These are phyloP conservation scores for Arthroderma uncinatum DNA, from an alignment of 2,329 filamentous ascomycete species.

Conservation along the genomic window DNA sequence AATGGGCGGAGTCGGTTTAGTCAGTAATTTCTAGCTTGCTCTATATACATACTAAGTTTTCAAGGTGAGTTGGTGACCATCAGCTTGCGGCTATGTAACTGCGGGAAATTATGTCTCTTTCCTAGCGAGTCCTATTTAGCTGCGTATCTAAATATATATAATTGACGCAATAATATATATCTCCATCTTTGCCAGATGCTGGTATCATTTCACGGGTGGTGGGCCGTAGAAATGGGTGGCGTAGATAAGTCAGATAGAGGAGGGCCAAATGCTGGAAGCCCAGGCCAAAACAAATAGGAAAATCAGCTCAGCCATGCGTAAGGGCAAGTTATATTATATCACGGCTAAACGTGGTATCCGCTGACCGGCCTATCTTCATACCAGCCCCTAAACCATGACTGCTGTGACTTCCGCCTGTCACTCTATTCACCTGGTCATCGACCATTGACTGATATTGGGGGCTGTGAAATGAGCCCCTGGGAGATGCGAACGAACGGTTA, in stretches of 20 bases:
- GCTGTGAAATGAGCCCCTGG: conserved; percentile 2
- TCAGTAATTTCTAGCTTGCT: too few relatives aligned
- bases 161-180: background rate
- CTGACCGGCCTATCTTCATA: conserved; percentile 14
- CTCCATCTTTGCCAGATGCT: background rate
- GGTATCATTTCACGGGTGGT: background rate
- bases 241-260: background rate
- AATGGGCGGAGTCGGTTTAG: too few relatives aligned
- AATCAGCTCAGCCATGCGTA: background rate
- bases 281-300: background rate
- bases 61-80: too few relatives aligned
- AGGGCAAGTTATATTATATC: background rate
- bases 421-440: background rate
- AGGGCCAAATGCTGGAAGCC: background rate
- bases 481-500: background rate
- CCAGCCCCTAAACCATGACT: conserved; percentile 14
- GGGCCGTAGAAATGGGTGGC: background rate
- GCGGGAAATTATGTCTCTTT: too few relatives aligned
- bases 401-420: background rate
- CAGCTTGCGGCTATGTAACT: too few relatives aligned
- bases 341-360: background rate
- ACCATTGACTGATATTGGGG: background rate
- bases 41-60: too few relatives aligned
- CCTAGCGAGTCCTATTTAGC: too few relatives aligned
- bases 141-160: too few relatives aligned